A percentile compares a stretch with the other conserved stretches of the same genome.
Evolutionary conservation across 805 yeast species (phyloP).

Genomic region (Ogataea neopini): DNA sequence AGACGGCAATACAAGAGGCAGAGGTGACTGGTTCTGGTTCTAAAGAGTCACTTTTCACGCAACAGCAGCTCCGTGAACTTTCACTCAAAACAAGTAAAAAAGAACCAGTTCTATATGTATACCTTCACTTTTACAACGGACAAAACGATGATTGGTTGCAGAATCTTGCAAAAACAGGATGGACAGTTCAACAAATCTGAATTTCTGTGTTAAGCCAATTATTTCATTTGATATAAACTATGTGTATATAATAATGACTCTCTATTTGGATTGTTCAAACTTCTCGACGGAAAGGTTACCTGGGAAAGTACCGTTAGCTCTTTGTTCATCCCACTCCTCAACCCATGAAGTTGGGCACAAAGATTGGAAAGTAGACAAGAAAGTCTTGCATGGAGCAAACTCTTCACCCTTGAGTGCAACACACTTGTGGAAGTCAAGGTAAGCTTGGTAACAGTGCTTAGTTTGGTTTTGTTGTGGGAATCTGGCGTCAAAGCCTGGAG

Average conservation of each 20-base stretch:
- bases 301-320: slow-evolving; percentile 48
- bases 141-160: slow-evolving; percentile 7
- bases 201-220: slow-evolving; percentile 2
- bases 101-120: slow-evolving; percentile 29
- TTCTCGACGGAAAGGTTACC: slow-evolving; percentile 39
- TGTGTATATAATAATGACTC: slow-evolving; percentile 11
- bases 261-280: slow-evolving; percentile 25
- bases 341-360: slow-evolving; percentile 85
- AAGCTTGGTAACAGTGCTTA: slow-evolving; percentile 97
- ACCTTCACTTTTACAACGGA: slow-evolving; percentile 20
- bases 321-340: slow-evolving; percentile 86
- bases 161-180: slow-evolving; percentile 3
- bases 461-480: slow-evolving; percentile 98
- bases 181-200: slow-evolving; percentile 8
- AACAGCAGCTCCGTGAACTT: slow-evolving; percentile 13
- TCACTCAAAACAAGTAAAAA: slow-evolving; percentile 15
- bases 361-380: slow-evolving; percentile 86
- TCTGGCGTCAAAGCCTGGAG: slow-evolving; percentile 84
- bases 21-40: too few relatives aligned
- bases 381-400: slow-evolving; percentile 95
- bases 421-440: slow-evolving; percentile 98
- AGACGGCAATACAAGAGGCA: not conserved
- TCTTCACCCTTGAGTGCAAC: slow-evolving; percentile 96
- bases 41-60: slow-evolving; percentile 4
- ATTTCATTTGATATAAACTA: slow-evolving; percentile 7